Conservation (phyloP, 129 eudicot genomes). For the Flaveria sonorensis region DNA sequence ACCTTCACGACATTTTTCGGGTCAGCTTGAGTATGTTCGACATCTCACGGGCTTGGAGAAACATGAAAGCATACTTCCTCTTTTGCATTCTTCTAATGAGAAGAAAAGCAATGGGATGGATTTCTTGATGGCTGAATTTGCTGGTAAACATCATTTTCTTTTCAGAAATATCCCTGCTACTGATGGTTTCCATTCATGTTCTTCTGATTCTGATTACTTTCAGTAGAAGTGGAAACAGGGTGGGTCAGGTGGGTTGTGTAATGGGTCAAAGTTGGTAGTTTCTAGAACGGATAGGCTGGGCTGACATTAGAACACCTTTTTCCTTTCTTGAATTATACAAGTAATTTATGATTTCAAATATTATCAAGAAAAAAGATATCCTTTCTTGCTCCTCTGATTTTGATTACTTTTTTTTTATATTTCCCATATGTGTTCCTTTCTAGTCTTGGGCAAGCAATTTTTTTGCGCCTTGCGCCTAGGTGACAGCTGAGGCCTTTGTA, state of each 20-base stretch:
- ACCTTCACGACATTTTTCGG: constrained; percentile 88
- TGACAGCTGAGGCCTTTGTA: no score
- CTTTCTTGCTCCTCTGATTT: background rate
- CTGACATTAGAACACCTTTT: background rate
- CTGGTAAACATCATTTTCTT: constrained; percentile 51
- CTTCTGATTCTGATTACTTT: background rate
- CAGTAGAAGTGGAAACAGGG: background rate
- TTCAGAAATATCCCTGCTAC: background rate
- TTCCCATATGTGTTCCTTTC: background rate
- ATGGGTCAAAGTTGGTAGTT: background rate
- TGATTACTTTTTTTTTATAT: background rate
- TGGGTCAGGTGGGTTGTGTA: background rate
- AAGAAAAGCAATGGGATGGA: constrained; percentile 82
- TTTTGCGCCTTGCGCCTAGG: no score
- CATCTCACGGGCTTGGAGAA: constrained; percentile 90
- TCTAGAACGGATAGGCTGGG: background rate
- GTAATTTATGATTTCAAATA: background rate
- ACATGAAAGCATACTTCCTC: constrained; percentile 83
- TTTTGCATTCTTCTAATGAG: constrained; percentile 76
- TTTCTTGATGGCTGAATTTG: constrained; percentile 92
- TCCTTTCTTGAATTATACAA: background rate
- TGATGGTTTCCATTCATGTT: background rate
- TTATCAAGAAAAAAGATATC: background rate
- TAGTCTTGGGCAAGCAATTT: no score
- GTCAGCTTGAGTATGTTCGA: constrained; percentile 85